A percentile compares a stretch with the other conserved stretches of the same genome.
phyloP scores from a whole-genome alignment of 805 yeast genomes.

The Ogataea angusta region DNA sequence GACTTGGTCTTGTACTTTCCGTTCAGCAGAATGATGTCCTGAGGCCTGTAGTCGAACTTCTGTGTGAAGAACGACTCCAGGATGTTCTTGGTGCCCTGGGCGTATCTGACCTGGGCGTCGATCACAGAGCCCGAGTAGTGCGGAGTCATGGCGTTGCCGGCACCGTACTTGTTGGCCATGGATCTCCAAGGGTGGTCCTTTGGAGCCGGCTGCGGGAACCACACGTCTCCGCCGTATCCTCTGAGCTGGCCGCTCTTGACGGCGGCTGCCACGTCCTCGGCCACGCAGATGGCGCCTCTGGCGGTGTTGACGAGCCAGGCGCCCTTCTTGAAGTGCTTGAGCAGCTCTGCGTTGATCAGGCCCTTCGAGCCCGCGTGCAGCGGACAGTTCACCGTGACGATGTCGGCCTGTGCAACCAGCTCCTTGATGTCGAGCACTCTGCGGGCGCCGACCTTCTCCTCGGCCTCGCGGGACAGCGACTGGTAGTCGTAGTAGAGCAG shows the following conservation, averaged over 20 bases:
- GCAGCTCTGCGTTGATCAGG: slow-evolving; percentile 59
- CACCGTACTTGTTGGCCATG: slow-evolving; percentile 61
- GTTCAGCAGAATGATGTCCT: slow-evolving; percentile 66
- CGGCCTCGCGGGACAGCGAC: slow-evolving; percentile 57
- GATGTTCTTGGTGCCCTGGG: slow-evolving; percentile 65
- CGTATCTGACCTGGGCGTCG: slow-evolving; percentile 76
- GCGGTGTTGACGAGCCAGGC: slow-evolving; percentile 77
- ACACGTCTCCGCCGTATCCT: slow-evolving; percentile 85
- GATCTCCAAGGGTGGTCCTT: slow-evolving; percentile 73
- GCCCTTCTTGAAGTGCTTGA: slow-evolving; percentile 69
- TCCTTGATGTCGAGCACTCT: slow-evolving; percentile 61
- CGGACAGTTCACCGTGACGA: slow-evolving; percentile 76
- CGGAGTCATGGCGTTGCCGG: slow-evolving; percentile 84
- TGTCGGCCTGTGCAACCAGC: slow-evolving; percentile 62
- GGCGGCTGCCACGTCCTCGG: slow-evolving; percentile 74
- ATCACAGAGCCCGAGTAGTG: slow-evolving; percentile 77
- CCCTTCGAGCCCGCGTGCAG: slow-evolving; percentile 69
- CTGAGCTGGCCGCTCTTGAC: slow-evolving; percentile 62
- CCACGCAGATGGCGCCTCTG: slow-evolving; percentile 75
- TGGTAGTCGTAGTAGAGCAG: slow-evolving; percentile 75
- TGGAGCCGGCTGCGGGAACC: slow-evolving; percentile 86
- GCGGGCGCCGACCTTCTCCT: slow-evolving; percentile 53
- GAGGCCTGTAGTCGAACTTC: slow-evolving; percentile 67
- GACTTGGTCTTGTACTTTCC: slow-evolving; percentile 75
- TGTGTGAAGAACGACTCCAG: slow-evolving; percentile 60